Base-by-base conservation (phyloP, 257 asterid species). In the Salvia hispanica region DNA sequence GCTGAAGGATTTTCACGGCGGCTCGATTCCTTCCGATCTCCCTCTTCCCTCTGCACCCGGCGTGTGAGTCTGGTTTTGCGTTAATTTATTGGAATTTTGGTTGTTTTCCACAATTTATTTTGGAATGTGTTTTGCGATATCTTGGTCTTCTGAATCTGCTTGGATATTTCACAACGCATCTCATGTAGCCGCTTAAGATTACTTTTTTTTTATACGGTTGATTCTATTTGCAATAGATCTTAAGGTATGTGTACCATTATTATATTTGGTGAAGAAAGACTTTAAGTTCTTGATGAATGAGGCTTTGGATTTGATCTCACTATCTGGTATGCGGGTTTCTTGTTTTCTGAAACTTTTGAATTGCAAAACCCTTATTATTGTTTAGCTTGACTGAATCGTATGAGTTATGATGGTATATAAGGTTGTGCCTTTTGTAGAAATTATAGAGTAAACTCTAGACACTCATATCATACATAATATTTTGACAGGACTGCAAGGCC, bases 31-130 rank as follows among this genome's bases (percentile, higher is more conserved):
- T 74, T 86, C 98, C 77, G 95, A 92, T 89, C 90, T 92, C 48
- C 91, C 82, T 25, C 88, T 92, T 39, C 98, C 98, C 13, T 88
- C 97, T 52, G 98, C 97, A 33, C 98, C 97, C 58, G 97, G 97
- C 84, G 89, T 90, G 97, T 90, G 71, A 70, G 97, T 80, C 59
- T 43, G 58, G 25, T 69, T 56, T 55, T 36, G 6, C 58, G 52
- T 69, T 67, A 33, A n/a, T 66, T 28, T 57, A 0, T 72, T 31
- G 6, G 14, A 21, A 60, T 48, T 67, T 10, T 5, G 60, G 21
- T 55, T 9, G 4, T 67, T 56, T 31, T 39, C 58, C 15, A 1
- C 44, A 9, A 7, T 66, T 62, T 8, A 6, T 31, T 45, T n/a
- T 7, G 16, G 40, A 50, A 34, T 45, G 77, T 14, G 56, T 33